Percentiles rank a stretch among this genome's conserved stretches.
Conservation (phyloP, 2,329 filamentous ascomycete species). For the Xylariales sp. region DNA sequence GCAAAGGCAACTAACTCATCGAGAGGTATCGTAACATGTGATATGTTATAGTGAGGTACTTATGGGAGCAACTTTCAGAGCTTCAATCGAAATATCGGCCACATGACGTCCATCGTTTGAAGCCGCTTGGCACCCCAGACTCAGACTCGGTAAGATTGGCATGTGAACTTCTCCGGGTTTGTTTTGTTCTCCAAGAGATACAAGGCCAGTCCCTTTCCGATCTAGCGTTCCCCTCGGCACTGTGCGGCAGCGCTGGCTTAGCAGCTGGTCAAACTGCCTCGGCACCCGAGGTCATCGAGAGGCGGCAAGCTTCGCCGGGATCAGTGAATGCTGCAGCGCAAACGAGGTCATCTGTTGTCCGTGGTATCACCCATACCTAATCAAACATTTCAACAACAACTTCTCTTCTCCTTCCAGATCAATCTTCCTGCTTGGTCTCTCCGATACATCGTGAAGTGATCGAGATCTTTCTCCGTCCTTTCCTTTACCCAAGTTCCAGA, state of each 20-base stretch:
- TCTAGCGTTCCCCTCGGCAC: conserved; percentile 8
- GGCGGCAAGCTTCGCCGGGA: conserved; percentile 10
- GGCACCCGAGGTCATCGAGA: conserved; percentile 7
- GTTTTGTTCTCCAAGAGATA: no score
- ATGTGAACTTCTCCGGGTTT: conserved; percentile 6
- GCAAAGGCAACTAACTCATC: no score
- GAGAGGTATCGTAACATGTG: no score
- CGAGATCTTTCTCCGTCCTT: conserved; percentile 6
- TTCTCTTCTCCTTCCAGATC: not conserved
- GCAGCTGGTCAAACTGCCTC: conserved; percentile 11
- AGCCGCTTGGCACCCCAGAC: no score
- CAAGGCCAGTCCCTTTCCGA: not conserved
- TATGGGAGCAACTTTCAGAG: no score
- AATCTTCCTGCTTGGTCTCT: no score
- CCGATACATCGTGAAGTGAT: no score
- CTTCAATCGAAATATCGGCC: no score
- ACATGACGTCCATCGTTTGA: no score
- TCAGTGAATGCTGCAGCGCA: not conserved
- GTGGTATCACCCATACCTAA: no score
- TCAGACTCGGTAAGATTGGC: no score
- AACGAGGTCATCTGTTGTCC: not conserved
- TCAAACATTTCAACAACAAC: not conserved
- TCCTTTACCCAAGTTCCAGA: conserved; percentile 8
- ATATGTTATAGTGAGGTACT: no score
- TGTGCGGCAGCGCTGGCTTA: conserved; percentile 2